Evolutionary conservation across 2,329 filamentous ascomycete species (phyloP).

Genomic region (Penicillium sp.): DNA sequence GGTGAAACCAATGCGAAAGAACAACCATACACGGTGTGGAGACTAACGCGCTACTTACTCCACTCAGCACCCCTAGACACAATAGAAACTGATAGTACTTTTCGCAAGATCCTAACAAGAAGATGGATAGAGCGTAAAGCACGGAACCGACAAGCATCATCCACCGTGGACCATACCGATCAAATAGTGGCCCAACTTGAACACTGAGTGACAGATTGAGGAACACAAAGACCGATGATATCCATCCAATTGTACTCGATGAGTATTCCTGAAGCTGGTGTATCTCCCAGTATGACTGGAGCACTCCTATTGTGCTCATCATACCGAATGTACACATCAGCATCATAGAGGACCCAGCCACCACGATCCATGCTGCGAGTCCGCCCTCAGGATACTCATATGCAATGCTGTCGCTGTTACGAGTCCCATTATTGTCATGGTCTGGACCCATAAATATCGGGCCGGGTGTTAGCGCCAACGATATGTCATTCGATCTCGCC

Average conservation of each 20-base stretch:
- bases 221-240: conserved; percentile 49
- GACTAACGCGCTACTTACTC: conserved; percentile 33
- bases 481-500: neutral
- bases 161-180: conserved; percentile 47
- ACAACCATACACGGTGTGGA: conserved; percentile 39
- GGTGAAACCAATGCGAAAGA: conserved; percentile 40
- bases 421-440: neutral
- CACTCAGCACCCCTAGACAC: conserved; percentile 37
- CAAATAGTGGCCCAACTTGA: conserved; percentile 52
- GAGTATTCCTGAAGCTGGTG: conserved; percentile 47
- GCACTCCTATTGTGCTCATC: conserved; percentile 40
- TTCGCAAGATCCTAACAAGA: conserved; percentile 49
- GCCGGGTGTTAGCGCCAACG: neutral
- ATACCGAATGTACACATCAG: conserved; percentile 15
- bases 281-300: conserved; percentile 48
- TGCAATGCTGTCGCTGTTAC: neutral
- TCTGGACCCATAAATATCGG: neutral
- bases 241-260: conserved; percentile 51
- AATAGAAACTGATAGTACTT: conserved; percentile 52
- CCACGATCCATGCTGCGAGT: conserved; percentile 1
- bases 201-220: conserved; percentile 48
- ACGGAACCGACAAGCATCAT: conserved; percentile 41
- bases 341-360: conserved; percentile 1
- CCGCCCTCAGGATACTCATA: conserved; percentile 2
- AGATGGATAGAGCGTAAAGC: conserved; percentile 41